Conservation (phyloP, 2,329 filamentous ascomycete genomes). For the Didymellaceae sp. region DNA sequence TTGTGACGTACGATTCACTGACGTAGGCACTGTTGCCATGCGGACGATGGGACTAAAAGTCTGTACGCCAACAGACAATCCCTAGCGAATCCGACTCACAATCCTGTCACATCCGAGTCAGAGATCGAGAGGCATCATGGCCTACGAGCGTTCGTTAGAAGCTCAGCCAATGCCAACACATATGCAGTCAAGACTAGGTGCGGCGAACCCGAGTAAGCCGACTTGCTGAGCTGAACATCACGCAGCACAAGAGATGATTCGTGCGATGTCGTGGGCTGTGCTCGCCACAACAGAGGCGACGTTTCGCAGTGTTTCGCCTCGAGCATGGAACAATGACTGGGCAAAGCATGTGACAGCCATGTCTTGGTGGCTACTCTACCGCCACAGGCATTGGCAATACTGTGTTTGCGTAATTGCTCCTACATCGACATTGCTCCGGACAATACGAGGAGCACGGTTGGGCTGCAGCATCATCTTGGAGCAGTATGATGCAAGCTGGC, state of each 20-base stretch:
- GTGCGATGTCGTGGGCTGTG: constrained; percentile 28
- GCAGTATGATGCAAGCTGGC: constrained; percentile 41
- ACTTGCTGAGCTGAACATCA: constrained; percentile 15
- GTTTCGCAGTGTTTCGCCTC: constrained; percentile 20
- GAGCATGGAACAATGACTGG: constrained; percentile 19
- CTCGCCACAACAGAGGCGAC: constrained; percentile 27
- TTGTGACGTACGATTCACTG: too few relatives aligned
- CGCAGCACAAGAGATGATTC: constrained; percentile 19
- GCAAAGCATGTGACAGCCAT: constrained; percentile 32
- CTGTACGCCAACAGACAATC: too few relatives aligned
- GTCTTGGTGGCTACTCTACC: constrained; percentile 34
- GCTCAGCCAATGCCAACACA: too few relatives aligned
- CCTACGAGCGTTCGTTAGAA: too few relatives aligned
- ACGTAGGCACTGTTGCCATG: too few relatives aligned
- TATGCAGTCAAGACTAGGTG: constrained; percentile 2
- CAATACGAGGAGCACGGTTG: constrained; percentile 27
- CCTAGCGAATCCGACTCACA: too few relatives aligned
- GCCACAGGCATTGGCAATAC: constrained; percentile 35
- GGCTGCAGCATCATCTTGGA: constrained; percentile 38
- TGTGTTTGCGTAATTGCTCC: constrained; percentile 18
- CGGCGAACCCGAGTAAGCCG: constrained; percentile 5
- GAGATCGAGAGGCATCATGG: too few relatives aligned
- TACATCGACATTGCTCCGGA: constrained; percentile 3
- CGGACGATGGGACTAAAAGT: too few relatives aligned
- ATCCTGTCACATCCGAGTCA: too few relatives aligned